These are phyloP conservation scores for Aspergillus bertholletiae DNA, from an alignment of 495 filamentous ascomycete genomes.

Conservation along the genomic window DNA sequence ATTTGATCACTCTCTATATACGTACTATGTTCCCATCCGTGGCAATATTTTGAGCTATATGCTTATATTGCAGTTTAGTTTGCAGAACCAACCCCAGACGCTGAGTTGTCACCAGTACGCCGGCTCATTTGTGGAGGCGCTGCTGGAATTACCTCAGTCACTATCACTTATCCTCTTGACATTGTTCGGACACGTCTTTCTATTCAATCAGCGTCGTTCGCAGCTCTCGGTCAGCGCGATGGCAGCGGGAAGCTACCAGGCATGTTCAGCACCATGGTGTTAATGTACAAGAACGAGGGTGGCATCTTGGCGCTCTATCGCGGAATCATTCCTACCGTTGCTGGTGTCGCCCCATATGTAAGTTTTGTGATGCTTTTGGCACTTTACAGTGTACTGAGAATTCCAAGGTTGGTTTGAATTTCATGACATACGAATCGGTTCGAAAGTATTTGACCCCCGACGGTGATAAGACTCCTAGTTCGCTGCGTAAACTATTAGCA, in stretches of 20 bases:
- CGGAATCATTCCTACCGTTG: conserved; percentile 89
- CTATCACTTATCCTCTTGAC: conserved; percentile 78
- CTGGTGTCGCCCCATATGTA: conserved; percentile 94
- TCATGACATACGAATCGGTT: conserved; percentile 93
- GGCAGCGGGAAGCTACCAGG: conserved; percentile 68
- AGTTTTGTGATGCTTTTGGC: conserved; percentile 22
- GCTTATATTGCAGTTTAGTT: conserved; percentile 44
- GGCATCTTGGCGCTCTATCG: conserved; percentile 81
- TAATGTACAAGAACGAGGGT: conserved; percentile 90
- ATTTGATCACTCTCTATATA: no score
- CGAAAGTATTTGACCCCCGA: conserved; percentile 82
- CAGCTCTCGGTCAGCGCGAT: conserved; percentile 54
- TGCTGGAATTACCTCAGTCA: conserved; percentile 92
- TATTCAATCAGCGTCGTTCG: conserved; percentile 93
- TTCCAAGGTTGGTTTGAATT: conserved; percentile 84
- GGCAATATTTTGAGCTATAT: no score
- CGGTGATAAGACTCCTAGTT: conserved; percentile 77
- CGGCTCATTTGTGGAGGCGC: conserved; percentile 81
- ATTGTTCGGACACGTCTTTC: conserved; percentile 94
- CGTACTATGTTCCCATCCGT: no score
- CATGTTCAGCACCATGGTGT: conserved; percentile 80
- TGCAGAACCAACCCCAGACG: conserved; percentile 68
- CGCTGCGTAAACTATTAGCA: conserved; percentile 77
- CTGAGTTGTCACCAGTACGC: conserved; percentile 61
- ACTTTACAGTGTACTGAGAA: conserved; percentile 18